Percentiles rank a stretch among this genome's conserved stretches.
phyloP scores from a whole-genome alignment of 371 early-diverging fungal species.

The Mortierella polycephala region DNA sequence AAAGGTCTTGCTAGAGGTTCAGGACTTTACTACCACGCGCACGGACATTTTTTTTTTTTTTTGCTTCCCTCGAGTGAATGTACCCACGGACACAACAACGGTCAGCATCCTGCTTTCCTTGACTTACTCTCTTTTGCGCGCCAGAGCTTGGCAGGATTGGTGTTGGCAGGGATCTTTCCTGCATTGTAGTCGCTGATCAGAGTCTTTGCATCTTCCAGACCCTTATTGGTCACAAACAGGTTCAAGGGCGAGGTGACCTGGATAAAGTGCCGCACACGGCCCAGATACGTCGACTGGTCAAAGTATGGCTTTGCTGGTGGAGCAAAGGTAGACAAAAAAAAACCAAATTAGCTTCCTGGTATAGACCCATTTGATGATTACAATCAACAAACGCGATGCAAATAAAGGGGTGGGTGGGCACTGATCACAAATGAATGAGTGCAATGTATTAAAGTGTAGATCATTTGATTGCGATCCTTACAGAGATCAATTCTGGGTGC shows the following conservation, averaged over 20 bases:
- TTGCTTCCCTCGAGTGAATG: background rate
- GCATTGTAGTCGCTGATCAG: constrained; percentile 69
- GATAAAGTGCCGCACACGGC: constrained; percentile 80
- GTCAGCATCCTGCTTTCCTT: background rate
- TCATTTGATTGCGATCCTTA: constrained; percentile 1
- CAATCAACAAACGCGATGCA: background rate
- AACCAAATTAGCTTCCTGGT: background rate
- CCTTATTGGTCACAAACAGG: constrained; percentile 67
- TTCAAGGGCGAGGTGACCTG: constrained; percentile 80
- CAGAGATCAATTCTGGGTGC: constrained; percentile 25
- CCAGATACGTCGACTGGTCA: constrained; percentile 76
- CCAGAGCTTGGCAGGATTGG: constrained; percentile 70
- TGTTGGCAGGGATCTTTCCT: constrained; percentile 48
- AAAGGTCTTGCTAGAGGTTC: no score
- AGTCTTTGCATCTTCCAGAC: constrained; percentile 68
- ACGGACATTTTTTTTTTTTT: background rate
- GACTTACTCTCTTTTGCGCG: constrained; percentile 75
- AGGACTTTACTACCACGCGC: background rate
- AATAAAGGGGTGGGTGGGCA: background rate
- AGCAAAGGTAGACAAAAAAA: background rate
- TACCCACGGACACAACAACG: background rate
- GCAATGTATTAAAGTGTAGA: background rate
- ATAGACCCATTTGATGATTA: background rate
- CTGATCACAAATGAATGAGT: background rate
- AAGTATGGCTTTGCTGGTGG: constrained; percentile 69